Base-by-base conservation (phyloP, 495 filamentous ascomycete genomes). In the Daldinia caldariorum region DNA sequence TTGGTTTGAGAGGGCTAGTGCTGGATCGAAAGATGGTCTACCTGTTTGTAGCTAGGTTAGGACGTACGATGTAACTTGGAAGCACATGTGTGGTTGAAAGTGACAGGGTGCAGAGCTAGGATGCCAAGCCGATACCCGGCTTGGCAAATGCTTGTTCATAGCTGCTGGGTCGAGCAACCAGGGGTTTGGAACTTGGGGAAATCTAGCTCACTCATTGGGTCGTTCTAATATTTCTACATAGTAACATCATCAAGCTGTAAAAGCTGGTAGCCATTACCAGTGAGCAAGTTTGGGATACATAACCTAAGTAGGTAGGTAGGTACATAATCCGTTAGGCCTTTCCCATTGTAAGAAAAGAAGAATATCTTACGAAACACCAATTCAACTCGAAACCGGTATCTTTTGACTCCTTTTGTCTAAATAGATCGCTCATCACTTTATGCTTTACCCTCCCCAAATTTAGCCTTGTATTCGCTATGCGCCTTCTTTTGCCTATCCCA, bases 401-500 rank as follows among this genome's bases (percentile, higher is more conserved):
- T 43, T 29, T 56, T 39, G 7, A 38, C 34, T 2, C 63, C 18
- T 58, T 18, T 35, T 55, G 3, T 66, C 39, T 47, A 51, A 6
- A 35, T 58, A 41, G 18, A 20, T 53, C 45, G 26, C 43, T 49
- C 34, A 16, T 32, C 4, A 54, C 26, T 59, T 62, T 63, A 66
- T 45, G 68, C 56, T 50, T 62, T 56, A 45, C 58, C 57, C 20
- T 68, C 64, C 32, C 83, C 72, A 84, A 72, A 87, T 82, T 92
- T 62, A 78, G 80, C 77, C 31, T 69, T 68, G 41, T 78, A 83
- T 69, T 85, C 82, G 32, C 97, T 91, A 76, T 97, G 91, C 62
- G 86, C 72, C 85, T 92, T 97, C 85, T 91, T 96, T 83, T 97
- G 95, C 77, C 83, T 88, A 75, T 97, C 92, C 93, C 92, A 97